phyloP scores from a whole-genome alignment of 2,329 filamentous ascomycete species.

The Pyricularia pennisetigena region DNA sequence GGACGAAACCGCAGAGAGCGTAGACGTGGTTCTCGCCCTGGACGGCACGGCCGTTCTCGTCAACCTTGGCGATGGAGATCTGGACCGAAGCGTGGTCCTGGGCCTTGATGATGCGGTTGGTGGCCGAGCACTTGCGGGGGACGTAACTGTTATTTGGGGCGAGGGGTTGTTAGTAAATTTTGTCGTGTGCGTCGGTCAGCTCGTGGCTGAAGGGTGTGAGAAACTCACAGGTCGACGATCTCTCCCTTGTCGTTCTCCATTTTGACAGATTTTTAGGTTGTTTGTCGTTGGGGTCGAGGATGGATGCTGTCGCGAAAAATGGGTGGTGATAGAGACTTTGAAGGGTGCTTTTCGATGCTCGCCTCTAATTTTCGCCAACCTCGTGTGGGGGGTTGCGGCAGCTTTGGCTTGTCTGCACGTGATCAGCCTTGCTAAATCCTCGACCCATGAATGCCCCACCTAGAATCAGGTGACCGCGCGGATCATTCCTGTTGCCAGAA shows the following conservation, averaged over 20 bases:
- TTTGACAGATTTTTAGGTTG: conserved; percentile 39
- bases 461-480: neutral
- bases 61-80: conserved; percentile 94
- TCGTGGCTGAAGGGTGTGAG: conserved; percentile 6
- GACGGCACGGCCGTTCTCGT: conserved; percentile 91
- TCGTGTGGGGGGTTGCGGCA: neutral
- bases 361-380: conserved; percentile 5
- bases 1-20: conserved; percentile 94
- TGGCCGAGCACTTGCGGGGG: conserved; percentile 97
- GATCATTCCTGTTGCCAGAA: neutral
- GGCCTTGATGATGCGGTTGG: conserved; percentile 99
- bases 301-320: conserved; percentile 1
- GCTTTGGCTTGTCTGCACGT: neutral
- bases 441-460: neutral
- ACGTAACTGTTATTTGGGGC: conserved; percentile 59
- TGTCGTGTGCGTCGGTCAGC: conserved; percentile 7
- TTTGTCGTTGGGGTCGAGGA: conserved; percentile 13
- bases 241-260: conserved; percentile 99
- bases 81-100: conserved; percentile 99
- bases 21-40: conserved; percentile 97
- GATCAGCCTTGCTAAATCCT: neutral
- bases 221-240: conserved; percentile 92
- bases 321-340: conserved; percentile 4
- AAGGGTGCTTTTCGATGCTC: neutral
- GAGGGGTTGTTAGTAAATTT: conserved; percentile 2